Base-by-base conservation (phyloP, 768 basidiomycete genomes). In the Lepiota brunneoincarnata region DNA sequence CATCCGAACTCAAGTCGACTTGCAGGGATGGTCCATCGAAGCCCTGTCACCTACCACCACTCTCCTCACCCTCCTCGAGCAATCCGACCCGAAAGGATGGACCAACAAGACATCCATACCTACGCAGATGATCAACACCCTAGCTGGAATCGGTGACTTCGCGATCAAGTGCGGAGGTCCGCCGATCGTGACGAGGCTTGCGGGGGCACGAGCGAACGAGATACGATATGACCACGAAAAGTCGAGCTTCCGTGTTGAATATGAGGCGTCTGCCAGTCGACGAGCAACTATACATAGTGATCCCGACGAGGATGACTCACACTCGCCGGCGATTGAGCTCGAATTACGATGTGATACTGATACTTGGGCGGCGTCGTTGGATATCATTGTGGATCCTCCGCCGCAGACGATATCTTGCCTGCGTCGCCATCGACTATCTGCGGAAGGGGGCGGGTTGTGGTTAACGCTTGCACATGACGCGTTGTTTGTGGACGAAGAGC, bases 11-110 rank as follows among this genome's bases (percentile, higher is more conserved):
- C 95, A 98, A 67, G 87, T 96, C n/a, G 94, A 97, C 66, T 75
- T 99, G n/a, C 94, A 93, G 72, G 97, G 96, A 43, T 98, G 95
- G 91, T 91, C 96, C 0, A 93, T 99, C 61, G 96, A 98, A 69
- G 82, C 90, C 0, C 75, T 99, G 7, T 98, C 95, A 0, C 97
- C 96, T 0, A 98, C 85, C 2, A 98, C 97, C 1, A 97, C 95
- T 0, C 82, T 91, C 10, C 83, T 99, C 57, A 97, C 94, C 0
- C 74, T 99, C 1, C 80, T 99, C 4, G 96, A 98, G 64, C 97
- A 98, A 69, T 94, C 92, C 10, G 96, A 99, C 67, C 94, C 94
- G 5, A 92, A 95, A 69, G 94, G 94, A 42, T 98, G 96, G 95
- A 86, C 92, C 4, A 93, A 91, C 71, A 98, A 98, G 69, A 84